Percentiles rank a stretch among this genome's conserved stretches.
Evolutionary conservation across 176 grass and related monocot genomes (phyloP).

Genomic region (Avena sativa): DNA sequence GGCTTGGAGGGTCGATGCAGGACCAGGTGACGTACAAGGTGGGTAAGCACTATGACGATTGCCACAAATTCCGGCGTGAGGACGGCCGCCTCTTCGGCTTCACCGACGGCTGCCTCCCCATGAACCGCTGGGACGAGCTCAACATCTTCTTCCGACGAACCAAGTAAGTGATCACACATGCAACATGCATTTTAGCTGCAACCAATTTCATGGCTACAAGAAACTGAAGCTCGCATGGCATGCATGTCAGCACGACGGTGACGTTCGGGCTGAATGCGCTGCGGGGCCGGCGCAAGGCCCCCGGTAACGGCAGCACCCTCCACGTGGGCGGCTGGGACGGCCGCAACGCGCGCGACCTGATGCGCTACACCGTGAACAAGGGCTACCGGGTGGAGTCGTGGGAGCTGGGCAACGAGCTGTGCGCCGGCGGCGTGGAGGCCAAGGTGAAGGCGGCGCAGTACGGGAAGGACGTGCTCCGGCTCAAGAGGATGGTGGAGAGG

Average conservation of each 20-base stretch:
- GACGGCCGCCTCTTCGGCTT: slow-evolving; percentile 54
- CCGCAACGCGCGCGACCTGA: slow-evolving; percentile 57
- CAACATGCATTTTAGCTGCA: neutral
- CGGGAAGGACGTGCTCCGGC: slow-evolving; percentile 44
- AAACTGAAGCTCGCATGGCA: no score
- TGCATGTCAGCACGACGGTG: slow-evolving; percentile 45
- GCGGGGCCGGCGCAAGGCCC: slow-evolving; percentile 43
- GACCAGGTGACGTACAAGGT: slow-evolving; percentile 62
- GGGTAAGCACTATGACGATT: slow-evolving; percentile 22
- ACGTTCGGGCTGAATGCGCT: slow-evolving; percentile 76
- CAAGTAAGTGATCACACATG: slow-evolving; percentile 34
- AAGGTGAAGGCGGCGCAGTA: slow-evolving; percentile 56
- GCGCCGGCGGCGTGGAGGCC: slow-evolving; percentile 49
- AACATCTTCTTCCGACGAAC: slow-evolving; percentile 59
- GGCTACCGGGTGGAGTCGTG: slow-evolving; percentile 62
- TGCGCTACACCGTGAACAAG: slow-evolving; percentile 51
- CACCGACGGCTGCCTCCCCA: slow-evolving; percentile 54
- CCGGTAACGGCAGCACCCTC: slow-evolving; percentile 29
- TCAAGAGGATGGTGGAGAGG: slow-evolving; percentile 43
- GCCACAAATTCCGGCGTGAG: slow-evolving; percentile 42
- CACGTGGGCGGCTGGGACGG: slow-evolving; percentile 53
- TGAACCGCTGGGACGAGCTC: slow-evolving; percentile 61
- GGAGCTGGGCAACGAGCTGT: slow-evolving; percentile 76
- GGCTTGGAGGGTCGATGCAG: slow-evolving; percentile 67
- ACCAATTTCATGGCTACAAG: neutral